Conservation (phyloP, 805 yeast species). For the Barnettozyma salicaria region DNA sequence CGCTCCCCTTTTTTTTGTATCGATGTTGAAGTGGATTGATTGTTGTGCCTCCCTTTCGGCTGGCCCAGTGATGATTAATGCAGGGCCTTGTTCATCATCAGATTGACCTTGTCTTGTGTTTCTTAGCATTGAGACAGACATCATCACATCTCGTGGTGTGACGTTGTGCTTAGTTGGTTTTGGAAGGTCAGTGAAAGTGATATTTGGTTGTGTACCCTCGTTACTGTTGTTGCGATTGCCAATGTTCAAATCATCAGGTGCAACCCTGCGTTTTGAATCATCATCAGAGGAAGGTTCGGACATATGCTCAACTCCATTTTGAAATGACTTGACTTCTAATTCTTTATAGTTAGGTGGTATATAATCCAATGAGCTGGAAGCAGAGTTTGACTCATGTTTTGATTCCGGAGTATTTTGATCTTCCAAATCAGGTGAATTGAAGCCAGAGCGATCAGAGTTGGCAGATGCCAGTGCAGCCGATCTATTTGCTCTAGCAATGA, state of each 20-base stretch:
- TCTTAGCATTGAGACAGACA: conserved; percentile 78
- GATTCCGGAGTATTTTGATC: not conserved
- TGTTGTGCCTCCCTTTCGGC: conserved; percentile 48
- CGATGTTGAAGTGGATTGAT: conserved; percentile 26
- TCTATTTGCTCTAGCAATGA: conserved; percentile 6
- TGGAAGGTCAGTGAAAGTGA: conserved; percentile 23
- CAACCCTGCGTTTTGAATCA: conserved; percentile 9
- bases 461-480: not conserved
- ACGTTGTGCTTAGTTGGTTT: conserved; percentile 38
- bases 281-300: conserved; percentile 25
- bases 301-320: conserved; percentile 9
- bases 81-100: conserved; percentile 66
- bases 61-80: conserved; percentile 72
- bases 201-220: conserved; percentile 8
- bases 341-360: conserved; percentile 8
- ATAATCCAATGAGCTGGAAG: conserved; percentile 15
- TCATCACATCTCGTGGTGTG: conserved; percentile 77
- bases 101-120: conserved; percentile 36
- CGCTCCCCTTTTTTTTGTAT: conserved; percentile 21
- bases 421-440: not conserved
- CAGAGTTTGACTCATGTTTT: conserved; percentile 7
- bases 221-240: not conserved
- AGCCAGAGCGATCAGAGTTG: not conserved
- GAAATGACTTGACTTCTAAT: conserved; percentile 7
- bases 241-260: conserved; percentile 9